Evolutionary conservation across 2,329 filamentous ascomycete species (phyloP).

Genomic region (Neocucurbitaria cava): DNA sequence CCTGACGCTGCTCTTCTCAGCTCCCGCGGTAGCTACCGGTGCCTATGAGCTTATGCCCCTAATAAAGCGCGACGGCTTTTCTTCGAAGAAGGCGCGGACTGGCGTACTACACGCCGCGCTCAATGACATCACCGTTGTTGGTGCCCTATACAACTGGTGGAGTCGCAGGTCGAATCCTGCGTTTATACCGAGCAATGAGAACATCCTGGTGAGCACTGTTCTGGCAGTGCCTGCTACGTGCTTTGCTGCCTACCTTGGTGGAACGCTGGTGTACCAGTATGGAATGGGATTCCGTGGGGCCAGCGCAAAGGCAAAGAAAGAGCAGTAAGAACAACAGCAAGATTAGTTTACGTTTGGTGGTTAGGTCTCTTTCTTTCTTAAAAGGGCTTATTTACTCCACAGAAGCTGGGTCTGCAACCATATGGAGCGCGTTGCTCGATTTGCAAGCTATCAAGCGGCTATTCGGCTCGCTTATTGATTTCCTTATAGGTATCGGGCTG

Average conservation of each 20-base stretch:
- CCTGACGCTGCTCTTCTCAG: slow-evolving; percentile 44
- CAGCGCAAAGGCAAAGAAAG: slow-evolving; percentile 36
- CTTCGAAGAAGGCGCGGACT: slow-evolving; percentile 51
- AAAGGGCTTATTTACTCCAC: not conserved
- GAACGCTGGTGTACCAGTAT: slow-evolving; percentile 53
- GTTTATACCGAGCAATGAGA: slow-evolving; percentile 46
- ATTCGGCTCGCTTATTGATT: not conserved
- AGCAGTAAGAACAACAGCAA: slow-evolving; percentile 23
- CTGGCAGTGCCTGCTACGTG: slow-evolving; percentile 45
- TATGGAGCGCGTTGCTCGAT: not conserved
- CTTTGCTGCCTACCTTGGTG: slow-evolving; percentile 54
- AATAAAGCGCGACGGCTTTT: slow-evolving; percentile 53
- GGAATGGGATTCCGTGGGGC: slow-evolving; percentile 52
- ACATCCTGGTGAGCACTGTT: slow-evolving; percentile 47
- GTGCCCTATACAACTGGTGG: slow-evolving; percentile 54
- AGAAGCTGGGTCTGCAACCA: not conserved
- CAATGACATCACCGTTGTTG: slow-evolving; percentile 52
- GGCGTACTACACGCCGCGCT: slow-evolving; percentile 52
- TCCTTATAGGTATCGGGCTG: not conserved
- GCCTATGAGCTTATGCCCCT: slow-evolving; percentile 49
- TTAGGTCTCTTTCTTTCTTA: not conserved
- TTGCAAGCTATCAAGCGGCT: not conserved
- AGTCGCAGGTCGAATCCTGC: slow-evolving; percentile 39
- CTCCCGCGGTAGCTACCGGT: slow-evolving; percentile 44
- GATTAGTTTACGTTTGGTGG: too few species aligned